A percentile compares a stretch with the other conserved stretches of the same genome.
Conservation (phyloP, 352 stramenopile species). For the Phytophthora chlamydospora region DNA sequence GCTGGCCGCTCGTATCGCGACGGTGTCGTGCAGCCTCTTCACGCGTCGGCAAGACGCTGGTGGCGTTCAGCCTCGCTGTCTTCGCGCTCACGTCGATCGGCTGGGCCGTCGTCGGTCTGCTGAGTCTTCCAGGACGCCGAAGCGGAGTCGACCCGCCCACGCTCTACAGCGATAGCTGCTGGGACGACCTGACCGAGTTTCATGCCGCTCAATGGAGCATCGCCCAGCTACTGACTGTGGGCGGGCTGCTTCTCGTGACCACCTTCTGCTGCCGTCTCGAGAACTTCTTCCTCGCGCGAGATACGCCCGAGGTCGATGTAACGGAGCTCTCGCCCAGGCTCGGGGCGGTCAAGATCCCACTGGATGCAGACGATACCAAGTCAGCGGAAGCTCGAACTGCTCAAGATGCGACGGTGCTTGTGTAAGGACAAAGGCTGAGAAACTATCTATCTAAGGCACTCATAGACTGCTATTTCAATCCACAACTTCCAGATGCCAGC, state of each 20-base stretch:
- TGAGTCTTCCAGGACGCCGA: conserved; percentile 12
- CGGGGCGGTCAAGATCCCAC: not conserved
- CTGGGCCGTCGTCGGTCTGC: conserved; percentile 32
- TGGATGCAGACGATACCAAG: not conserved
- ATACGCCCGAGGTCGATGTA: conserved; percentile 38
- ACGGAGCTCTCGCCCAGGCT: conserved; percentile 45
- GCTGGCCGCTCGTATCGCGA: conserved; percentile 6
- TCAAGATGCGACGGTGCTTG: conserved; percentile 8
- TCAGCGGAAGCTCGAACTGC: not conserved
- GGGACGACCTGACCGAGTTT: conserved; percentile 13
- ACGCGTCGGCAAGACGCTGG: conserved; percentile 8
- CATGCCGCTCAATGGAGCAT: conserved; percentile 27
- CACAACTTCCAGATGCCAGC: not conserved
- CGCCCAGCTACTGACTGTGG: conserved; percentile 40
- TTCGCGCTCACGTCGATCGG: conserved; percentile 28
- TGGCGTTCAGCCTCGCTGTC: conserved; percentile 22
- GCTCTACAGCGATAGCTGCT: conserved; percentile 6
- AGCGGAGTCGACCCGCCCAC: not conserved
- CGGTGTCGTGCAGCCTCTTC: not conserved
- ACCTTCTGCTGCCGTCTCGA: conserved; percentile 67
- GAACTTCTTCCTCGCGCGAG: conserved; percentile 48
- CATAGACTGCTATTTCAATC: conserved; percentile 6
- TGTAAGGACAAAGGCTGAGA: not conserved
- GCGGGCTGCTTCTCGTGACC: conserved; percentile 40
- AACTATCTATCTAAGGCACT: conserved; percentile 3